These are phyloP conservation scores for Aspergillus vadensis DNA, from an alignment of 2,329 filamentous ascomycete species.

Conservation along the genomic window DNA sequence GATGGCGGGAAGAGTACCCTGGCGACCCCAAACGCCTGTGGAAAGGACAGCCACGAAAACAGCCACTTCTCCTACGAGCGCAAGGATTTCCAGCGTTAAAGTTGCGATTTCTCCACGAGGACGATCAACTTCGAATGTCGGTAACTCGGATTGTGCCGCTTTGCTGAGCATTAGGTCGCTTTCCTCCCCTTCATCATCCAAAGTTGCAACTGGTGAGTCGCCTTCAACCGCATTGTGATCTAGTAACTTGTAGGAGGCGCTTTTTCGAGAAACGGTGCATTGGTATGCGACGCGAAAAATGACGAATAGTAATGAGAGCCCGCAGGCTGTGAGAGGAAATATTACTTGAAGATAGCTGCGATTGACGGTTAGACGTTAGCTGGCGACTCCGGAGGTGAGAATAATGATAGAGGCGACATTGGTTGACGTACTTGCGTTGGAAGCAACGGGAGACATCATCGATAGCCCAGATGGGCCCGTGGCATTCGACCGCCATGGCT, in stretches of 20 bases:
- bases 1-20: conserved; percentile 62
- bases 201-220: conserved; percentile 58
- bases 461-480: conserved; percentile 59
- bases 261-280: conserved; percentile 55
- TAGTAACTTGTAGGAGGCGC: conserved; percentile 58
- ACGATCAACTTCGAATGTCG: conserved; percentile 66
- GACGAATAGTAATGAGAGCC: conserved; percentile 69
- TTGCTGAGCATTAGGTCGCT: conserved; percentile 58
- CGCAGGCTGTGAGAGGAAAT: conserved; percentile 72
- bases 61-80: conserved; percentile 69
- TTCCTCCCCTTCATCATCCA: conserved; percentile 50
- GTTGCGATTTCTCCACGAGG: conserved; percentile 73
- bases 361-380: background rate
- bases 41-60: conserved; percentile 68
- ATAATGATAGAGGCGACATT: background rate
- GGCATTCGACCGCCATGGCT: conserved; percentile 59
- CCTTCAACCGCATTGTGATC: conserved; percentile 41
- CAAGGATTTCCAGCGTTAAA: conserved; percentile 72
- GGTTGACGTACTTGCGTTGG: conserved; percentile 52
- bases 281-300: conserved; percentile 59
- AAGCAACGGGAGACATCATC: conserved; percentile 67
- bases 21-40: conserved; percentile 60
- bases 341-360: conserved; percentile 75
- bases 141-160: conserved; percentile 52
- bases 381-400: background rate